These are phyloP conservation scores for Aspergillus hancockii DNA, from an alignment of 495 filamentous ascomycete species.

Conservation along the genomic window DNA sequence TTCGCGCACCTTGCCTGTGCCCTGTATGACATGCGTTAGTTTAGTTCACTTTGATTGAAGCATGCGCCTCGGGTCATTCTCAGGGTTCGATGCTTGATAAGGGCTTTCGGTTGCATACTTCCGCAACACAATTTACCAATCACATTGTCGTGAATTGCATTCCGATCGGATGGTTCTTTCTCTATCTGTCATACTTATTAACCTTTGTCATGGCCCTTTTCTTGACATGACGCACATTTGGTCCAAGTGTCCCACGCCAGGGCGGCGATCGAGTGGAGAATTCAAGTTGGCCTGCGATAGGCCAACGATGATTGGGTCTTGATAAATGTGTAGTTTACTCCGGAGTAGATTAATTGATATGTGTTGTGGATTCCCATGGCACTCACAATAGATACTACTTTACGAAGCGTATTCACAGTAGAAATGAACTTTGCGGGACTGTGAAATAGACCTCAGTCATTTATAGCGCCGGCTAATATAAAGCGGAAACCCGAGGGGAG, in stretches of 20 bases:
- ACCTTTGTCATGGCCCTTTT: neutral
- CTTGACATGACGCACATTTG: slow-evolving; percentile 9
- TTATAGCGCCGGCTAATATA: too few relatives aligned
- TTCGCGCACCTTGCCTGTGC: too few relatives aligned
- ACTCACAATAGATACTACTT: too few relatives aligned
- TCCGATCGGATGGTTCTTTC: neutral
- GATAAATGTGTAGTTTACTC: neutral
- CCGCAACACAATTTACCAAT: slow-evolving; percentile 1
- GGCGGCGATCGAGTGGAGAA: slow-evolving; percentile 15
- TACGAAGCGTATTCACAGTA: too few relatives aligned
- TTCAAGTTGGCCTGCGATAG: neutral
- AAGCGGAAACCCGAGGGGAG: neutral
- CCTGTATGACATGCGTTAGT: too few relatives aligned
- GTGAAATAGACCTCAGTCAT: too few relatives aligned
- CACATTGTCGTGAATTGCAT: slow-evolving; percentile 5
- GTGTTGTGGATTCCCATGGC: neutral
- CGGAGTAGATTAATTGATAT: neutral
- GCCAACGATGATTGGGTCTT: neutral
- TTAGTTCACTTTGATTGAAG: too few relatives aligned
- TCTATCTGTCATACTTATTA: neutral
- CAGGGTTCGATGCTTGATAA: too few relatives aligned
- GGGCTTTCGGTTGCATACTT: neutral
- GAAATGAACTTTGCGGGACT: too few relatives aligned
- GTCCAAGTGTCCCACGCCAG: slow-evolving; percentile 10
- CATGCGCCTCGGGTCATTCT: too few relatives aligned